These are phyloP conservation scores for Adansonia digitata DNA, from an alignment of 345 rosid species.

Conservation along the genomic window DNA sequence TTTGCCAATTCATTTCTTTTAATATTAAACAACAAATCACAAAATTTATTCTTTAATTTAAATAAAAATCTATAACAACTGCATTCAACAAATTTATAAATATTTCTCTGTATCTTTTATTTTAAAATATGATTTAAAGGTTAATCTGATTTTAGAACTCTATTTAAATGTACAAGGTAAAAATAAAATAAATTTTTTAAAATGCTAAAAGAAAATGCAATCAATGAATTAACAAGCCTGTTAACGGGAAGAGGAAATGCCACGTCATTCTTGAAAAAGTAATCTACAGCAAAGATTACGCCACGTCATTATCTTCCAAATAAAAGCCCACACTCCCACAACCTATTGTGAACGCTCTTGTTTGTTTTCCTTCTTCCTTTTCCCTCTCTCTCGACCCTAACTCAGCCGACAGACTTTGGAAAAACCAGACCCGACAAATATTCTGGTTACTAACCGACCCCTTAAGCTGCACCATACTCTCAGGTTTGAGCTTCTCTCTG, in stretches of 20 bases:
- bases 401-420: background rate
- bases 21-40: too few relatives aligned
- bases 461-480: background rate
- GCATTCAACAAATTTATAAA: too few relatives aligned
- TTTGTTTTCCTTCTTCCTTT: background rate
- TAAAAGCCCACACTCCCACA: background rate
- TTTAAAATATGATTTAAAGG: too few relatives aligned
- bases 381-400: background rate
- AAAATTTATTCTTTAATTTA: too few relatives aligned
- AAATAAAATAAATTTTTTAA: too few relatives aligned
- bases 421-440: slow-evolving; percentile 1
- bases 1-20: background rate
- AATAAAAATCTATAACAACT: too few relatives aligned
- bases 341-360: background rate
- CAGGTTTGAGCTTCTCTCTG: background rate
- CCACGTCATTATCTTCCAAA: background rate
- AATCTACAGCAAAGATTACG: background rate
- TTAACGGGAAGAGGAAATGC: background rate
- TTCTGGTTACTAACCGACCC: background rate
- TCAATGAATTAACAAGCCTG: background rate
- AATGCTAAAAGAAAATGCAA: background rate
- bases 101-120: too few relatives aligned
- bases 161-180: too few relatives aligned
- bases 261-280: background rate
- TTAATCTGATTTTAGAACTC: too few relatives aligned